phyloP scores from a whole-genome alignment of 176 grass and related monocot genomes.

The Cocos nucifera region DNA sequence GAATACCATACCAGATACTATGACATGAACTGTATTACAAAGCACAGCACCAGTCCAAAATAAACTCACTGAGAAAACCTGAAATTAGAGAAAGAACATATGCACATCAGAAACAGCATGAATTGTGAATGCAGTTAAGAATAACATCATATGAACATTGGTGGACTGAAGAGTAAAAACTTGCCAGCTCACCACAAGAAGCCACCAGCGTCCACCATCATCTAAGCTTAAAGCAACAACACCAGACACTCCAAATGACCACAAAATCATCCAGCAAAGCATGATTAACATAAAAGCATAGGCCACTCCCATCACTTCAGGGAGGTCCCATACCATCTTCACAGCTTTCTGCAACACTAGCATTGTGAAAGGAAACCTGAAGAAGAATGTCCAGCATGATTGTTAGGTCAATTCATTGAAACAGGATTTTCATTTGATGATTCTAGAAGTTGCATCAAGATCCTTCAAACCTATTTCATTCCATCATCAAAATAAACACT shows the following conservation, averaged over 20 bases:
- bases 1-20: constrained; percentile 97
- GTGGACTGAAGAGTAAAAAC: constrained; percentile 36
- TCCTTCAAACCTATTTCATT: not conserved
- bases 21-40: constrained; percentile 95
- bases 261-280: constrained; percentile 92
- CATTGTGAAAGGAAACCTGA: constrained; percentile 98
- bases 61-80: constrained; percentile 92
- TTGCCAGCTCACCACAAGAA: constrained; percentile 98
- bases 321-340: constrained; percentile 77
- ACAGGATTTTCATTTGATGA: too few relatives aligned
- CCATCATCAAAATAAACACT: not conserved
- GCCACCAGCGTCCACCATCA: constrained; percentile 89
- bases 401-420: not conserved
- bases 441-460: constrained; percentile 9
- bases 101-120: too few relatives aligned
- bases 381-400: not conserved
- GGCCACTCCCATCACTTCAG: constrained; percentile 65
- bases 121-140: not conserved
- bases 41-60: constrained; percentile 95
- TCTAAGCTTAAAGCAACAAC: constrained; percentile 72
- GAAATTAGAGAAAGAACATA: constrained; percentile 21
- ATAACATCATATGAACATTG: not conserved
- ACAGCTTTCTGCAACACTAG: constrained; percentile 85
- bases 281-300: constrained; percentile 81
- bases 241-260: constrained; percentile 86